phyloP scores from a whole-genome alignment of 768 basidiomycete genomes.

The Hericium coralloides region DNA sequence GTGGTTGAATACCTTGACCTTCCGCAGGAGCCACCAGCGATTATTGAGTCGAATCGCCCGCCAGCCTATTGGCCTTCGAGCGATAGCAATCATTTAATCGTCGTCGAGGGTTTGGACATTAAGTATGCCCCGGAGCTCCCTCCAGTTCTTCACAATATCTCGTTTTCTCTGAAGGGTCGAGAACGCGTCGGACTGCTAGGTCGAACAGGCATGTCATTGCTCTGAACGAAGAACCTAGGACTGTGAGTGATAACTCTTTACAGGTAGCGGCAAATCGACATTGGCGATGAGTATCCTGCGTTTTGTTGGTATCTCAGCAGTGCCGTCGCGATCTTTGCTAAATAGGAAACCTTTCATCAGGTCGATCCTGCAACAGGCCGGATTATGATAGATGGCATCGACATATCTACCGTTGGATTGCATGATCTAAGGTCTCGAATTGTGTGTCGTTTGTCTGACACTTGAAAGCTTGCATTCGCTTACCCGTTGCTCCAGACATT shows the following conservation, averaged over 20 bases:
- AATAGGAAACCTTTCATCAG: conserved; percentile 22
- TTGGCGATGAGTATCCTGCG: conserved; percentile 80
- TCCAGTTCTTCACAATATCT: conserved; percentile 65
- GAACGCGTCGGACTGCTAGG: conserved; percentile 79
- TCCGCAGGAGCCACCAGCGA: conserved; percentile 75
- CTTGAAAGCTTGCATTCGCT: no score
- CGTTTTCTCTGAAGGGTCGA: conserved; percentile 59
- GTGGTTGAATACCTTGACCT: conserved; percentile 86
- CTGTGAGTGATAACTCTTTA: no score
- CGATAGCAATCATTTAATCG: conserved; percentile 49
- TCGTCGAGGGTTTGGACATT: conserved; percentile 60
- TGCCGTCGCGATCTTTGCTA: background rate
- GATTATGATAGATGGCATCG: conserved; percentile 82
- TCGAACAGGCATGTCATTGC: conserved; percentile 33
- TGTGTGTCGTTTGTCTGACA: conserved; percentile 30
- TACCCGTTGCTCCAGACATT: no score
- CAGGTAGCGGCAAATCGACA: conserved; percentile 72
- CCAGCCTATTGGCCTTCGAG: conserved; percentile 93
- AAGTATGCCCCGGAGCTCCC: conserved; percentile 84
- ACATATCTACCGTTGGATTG: conserved; percentile 77
- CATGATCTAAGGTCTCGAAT: conserved; percentile 71
- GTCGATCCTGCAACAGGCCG: conserved; percentile 68
- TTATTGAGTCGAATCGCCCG: conserved; percentile 64
- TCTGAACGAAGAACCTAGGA: no score
- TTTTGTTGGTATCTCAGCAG: conserved; percentile 43